A percentile compares a stretch with the other conserved stretches of the same genome.
These are phyloP conservation scores for Wallacemonas sp. DNA, from an alignment of 208 protist genomes.

Conservation along the genomic window DNA sequence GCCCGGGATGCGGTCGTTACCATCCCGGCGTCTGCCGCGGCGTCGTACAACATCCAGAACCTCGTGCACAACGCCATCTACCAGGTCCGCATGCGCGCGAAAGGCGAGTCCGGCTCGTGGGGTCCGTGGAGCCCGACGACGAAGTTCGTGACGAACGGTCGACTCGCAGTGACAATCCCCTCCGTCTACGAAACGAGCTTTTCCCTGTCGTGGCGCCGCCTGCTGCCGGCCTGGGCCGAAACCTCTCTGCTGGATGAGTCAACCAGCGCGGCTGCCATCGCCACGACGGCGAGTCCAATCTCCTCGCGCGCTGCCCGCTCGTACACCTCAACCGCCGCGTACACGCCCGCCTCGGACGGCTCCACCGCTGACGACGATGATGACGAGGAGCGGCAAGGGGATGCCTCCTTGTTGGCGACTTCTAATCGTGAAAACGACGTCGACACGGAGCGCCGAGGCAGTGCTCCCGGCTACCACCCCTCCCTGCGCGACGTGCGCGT, in stretches of 20 bases:
- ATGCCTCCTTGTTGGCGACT: too few species aligned
- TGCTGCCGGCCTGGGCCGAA: slow-evolving; percentile 40
- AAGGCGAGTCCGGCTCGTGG: slow-evolving; percentile 72
- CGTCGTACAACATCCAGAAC: slow-evolving; percentile 50
- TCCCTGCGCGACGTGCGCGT: slow-evolving; percentile 46
- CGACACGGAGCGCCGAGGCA: not conserved
- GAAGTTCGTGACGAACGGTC: slow-evolving; percentile 82
- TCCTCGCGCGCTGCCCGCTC: not conserved
- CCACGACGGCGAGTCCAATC: not conserved
- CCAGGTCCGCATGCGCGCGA: slow-evolving; percentile 69
- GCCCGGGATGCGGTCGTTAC: slow-evolving; percentile 53
- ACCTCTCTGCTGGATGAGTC: not conserved
- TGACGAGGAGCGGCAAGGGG: not conserved
- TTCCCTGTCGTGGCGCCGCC: slow-evolving; percentile 73
- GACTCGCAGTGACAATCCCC: slow-evolving; percentile 66
- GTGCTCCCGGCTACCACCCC: not conserved
- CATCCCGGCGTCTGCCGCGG: slow-evolving; percentile 39
- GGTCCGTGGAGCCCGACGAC: slow-evolving; percentile 81
- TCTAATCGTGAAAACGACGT: too few species aligned
- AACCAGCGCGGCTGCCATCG: not conserved
- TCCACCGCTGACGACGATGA: not conserved
- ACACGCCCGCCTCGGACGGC: not conserved
- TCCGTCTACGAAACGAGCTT: slow-evolving; percentile 75
- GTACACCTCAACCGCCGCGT: not conserved
- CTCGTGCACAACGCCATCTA: slow-evolving; percentile 88